Conservation (phyloP, 805 yeast genomes). For the Suhomyces sp. region DNA sequence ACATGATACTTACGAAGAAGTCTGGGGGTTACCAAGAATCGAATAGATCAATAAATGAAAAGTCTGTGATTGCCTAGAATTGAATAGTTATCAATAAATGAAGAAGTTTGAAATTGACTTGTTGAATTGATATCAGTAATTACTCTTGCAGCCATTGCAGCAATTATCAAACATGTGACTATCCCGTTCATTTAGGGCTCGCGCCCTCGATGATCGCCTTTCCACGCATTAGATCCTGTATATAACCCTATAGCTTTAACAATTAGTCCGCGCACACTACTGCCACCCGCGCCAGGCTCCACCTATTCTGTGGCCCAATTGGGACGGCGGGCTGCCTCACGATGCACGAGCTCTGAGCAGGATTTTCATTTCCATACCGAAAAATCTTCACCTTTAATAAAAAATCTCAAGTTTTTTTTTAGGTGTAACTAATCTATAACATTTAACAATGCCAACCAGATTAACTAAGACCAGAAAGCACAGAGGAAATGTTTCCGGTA, state of each 20-base stretch:
- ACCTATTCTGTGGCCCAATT: background rate
- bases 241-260: too few relatives aligned
- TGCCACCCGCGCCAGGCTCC: background rate
- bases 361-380: slow-evolving; percentile 4
- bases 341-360: slow-evolving; percentile 2
- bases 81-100: background rate
- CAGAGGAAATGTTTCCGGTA: slow-evolving; percentile 99
- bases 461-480: slow-evolving; percentile 99
- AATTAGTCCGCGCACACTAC: background rate
- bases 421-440: slow-evolving; percentile 10
- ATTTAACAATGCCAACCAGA: slow-evolving; percentile 90
- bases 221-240: background rate
- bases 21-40: slow-evolving; percentile 47
- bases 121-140: background rate
- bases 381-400: slow-evolving; percentile 6
- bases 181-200: background rate
- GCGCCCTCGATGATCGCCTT: background rate
- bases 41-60: slow-evolving; percentile 24
- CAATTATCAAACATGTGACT: background rate
- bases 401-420: slow-evolving; percentile 1
- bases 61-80: slow-evolving; percentile 51
- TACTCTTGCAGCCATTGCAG: background rate
- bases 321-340: background rate
- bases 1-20: slow-evolving; percentile 55
- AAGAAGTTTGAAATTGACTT: too few relatives aligned